Conservation (phyloP, 2,329 filamentous ascomycete genomes). For the Celoporthe dispersa region DNA sequence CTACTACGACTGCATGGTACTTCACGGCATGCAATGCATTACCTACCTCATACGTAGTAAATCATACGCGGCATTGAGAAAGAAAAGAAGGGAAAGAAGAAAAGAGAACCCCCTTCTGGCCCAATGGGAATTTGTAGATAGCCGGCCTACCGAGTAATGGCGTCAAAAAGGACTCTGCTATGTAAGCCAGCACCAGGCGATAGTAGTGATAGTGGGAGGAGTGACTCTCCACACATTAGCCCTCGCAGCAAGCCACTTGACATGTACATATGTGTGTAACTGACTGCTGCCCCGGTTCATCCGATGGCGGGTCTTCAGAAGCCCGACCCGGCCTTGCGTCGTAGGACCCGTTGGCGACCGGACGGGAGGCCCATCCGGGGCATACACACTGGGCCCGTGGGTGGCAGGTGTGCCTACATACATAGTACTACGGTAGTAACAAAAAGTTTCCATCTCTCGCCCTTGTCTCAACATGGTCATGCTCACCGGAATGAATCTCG, state of each 20-base stretch:
- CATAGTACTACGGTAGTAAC: too few species aligned
- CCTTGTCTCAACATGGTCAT: neutral
- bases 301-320: neutral
- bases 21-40: neutral
- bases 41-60: neutral
- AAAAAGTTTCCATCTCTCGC: too few species aligned
- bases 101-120: too few species aligned
- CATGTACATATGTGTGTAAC: neutral
- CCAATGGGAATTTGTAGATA: neutral
- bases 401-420: neutral
- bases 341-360: conserved; percentile 6
- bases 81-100: too few species aligned
- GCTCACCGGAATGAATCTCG: neutral
- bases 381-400: neutral
- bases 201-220: neutral
- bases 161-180: neutral
- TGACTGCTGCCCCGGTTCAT: neutral
- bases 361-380: conserved; percentile 10
- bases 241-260: neutral
- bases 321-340: conserved; percentile 2
- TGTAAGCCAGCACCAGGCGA: neutral
- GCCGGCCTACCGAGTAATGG: neutral
- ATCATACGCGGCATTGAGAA: neutral
- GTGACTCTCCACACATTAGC: neutral
- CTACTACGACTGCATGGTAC: neutral